phyloP scores from a whole-genome alignment of 371 early-diverging fungal species.

The Cladochytrium tenue region DNA sequence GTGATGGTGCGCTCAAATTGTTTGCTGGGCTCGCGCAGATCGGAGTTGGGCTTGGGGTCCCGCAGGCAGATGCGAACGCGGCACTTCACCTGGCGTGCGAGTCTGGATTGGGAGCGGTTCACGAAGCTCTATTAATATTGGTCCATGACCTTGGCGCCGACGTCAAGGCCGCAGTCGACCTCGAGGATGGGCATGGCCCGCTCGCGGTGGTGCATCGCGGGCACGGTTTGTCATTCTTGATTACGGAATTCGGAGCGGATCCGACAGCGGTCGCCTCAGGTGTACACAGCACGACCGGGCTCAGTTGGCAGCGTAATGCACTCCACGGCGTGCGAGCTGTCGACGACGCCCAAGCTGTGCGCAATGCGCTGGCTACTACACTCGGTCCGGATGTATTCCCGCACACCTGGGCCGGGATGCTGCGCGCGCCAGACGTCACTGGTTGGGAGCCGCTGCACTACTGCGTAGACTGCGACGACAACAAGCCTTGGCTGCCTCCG shows the following conservation, averaged over 20 bases:
- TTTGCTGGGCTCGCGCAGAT: background rate
- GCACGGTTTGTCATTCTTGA: background rate
- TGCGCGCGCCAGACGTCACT: background rate
- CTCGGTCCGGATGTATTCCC: background rate
- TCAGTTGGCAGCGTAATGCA: background rate
- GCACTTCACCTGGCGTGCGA: background rate
- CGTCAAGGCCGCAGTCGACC: background rate
- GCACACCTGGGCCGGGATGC: background rate
- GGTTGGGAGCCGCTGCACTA: background rate
- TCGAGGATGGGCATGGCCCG: background rate
- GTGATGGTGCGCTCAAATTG: background rate
- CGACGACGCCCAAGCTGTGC: background rate
- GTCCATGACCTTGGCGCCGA: background rate
- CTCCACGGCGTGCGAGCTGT: background rate
- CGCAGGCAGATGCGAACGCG: background rate
- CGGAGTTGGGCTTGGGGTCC: background rate
- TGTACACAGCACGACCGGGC: background rate
- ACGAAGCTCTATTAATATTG: background rate
- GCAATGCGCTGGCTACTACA: background rate
- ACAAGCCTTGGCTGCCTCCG: background rate
- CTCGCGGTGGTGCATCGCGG: background rate
- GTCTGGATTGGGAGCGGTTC: background rate
- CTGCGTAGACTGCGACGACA: background rate
- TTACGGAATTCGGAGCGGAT: background rate
- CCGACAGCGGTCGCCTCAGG: background rate